Evolutionary conservation across 495 filamentous ascomycete species (phyloP).

Genomic region (Talaromyces ruber): DNA sequence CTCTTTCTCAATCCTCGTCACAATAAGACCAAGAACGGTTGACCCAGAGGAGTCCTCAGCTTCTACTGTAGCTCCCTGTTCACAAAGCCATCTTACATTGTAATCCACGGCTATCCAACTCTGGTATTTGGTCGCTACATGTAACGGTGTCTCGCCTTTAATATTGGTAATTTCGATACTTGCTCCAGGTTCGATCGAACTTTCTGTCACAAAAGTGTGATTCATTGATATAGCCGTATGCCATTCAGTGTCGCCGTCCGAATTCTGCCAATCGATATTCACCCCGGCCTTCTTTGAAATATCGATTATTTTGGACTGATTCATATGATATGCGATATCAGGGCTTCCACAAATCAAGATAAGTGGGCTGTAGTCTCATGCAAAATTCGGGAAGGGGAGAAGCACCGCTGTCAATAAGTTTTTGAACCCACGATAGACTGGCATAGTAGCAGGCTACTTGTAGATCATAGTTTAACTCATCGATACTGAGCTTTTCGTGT

Average conservation of each 20-base stretch:
- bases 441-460: not conserved
- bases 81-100: not conserved
- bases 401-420: not conserved
- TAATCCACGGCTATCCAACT: not conserved
- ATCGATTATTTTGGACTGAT: not conserved
- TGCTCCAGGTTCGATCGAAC: not conserved
- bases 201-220: not conserved
- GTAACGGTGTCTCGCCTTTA: not conserved
- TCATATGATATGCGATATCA: not conserved
- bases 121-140: not conserved
- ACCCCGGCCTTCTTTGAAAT: not conserved
- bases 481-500: not conserved
- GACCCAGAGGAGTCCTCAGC: not conserved
- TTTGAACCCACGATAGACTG: not conserved
- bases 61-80: not conserved
- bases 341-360: rapidly evolving
- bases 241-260: not conserved
- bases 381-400: not conserved
- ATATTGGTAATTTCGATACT: not conserved
- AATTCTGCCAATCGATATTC: not conserved
- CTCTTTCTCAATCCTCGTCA: not conserved
- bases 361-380: not conserved
- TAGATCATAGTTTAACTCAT: not conserved
- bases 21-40: not conserved
- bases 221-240: not conserved